phyloP scores from a whole-genome alignment of 2,329 filamentous ascomycete species.

The Neonectria faginata region DNA sequence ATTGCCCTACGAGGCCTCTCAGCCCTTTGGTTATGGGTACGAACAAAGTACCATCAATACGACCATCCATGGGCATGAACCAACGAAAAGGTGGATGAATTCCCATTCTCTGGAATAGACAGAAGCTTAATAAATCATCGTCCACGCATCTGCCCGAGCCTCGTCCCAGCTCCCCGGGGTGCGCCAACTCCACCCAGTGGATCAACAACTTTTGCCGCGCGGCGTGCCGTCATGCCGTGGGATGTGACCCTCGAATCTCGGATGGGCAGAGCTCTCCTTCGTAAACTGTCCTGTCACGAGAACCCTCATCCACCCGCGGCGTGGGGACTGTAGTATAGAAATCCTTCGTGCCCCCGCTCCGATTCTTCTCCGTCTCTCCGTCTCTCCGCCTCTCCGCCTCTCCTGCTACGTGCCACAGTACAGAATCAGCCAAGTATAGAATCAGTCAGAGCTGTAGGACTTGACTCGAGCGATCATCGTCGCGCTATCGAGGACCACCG shows the following conservation, averaged over 20 bases:
- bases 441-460: too few relatives aligned
- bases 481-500: too few relatives aligned
- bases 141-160: not conserved
- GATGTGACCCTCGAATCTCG: conserved; percentile 9
- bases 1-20: not conserved
- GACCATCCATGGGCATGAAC: not conserved
- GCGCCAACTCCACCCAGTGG: not conserved
- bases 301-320: too few relatives aligned
- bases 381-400: too few relatives aligned
- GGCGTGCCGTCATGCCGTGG: not conserved
- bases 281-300: not conserved
- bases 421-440: too few relatives aligned
- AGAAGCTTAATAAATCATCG: not conserved
- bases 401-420: too few relatives aligned
- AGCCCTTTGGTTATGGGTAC: not conserved
- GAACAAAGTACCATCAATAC: not conserved
- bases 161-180: not conserved
- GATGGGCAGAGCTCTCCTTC: not conserved
- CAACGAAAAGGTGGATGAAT: not conserved
- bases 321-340: not conserved
- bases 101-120: conserved; percentile 6
- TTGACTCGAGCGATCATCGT: too few relatives aligned
- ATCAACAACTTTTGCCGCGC: conserved; percentile 1
- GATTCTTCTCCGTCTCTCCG: not conserved
- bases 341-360: not conserved